phyloP scores from a whole-genome alignment of 2,329 filamentous ascomycete genomes.

The Fonsecaea pedrosoi region DNA sequence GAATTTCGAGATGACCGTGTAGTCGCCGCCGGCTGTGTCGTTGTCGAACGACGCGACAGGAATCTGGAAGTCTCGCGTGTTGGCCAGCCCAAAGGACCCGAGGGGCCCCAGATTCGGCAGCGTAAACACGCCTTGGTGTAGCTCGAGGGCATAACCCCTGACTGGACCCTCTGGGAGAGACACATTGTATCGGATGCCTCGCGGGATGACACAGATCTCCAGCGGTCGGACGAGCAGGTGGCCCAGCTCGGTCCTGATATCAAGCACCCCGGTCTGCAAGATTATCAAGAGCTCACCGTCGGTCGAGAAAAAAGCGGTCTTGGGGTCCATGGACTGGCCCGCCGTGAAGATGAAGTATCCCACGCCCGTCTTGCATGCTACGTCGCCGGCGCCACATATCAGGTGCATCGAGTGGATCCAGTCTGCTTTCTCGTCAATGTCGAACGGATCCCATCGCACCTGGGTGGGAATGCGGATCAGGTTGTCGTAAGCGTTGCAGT shows the following conservation, averaged over 20 bases:
- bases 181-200: conserved; percentile 76
- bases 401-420: conserved; percentile 73
- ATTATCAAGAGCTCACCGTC: conserved; percentile 81
- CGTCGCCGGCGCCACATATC: conserved; percentile 78
- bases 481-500: conserved; percentile 8
- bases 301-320: conserved; percentile 79
- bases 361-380: conserved; percentile 76
- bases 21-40: conserved; percentile 46
- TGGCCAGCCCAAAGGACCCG: conserved; percentile 74
- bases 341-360: conserved; percentile 82
- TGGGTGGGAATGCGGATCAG: conserved; percentile 71
- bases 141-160: conserved; percentile 75
- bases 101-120: conserved; percentile 76
- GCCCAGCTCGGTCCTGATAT: conserved; percentile 67
- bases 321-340: conserved; percentile 73
- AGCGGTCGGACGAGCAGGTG: conserved; percentile 74
- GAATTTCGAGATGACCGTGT: conserved; percentile 67
- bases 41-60: conserved; percentile 70
- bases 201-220: conserved; percentile 77
- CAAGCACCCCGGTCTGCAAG: conserved; percentile 73
- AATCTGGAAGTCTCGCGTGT: conserved; percentile 75
- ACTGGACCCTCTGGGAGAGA: conserved; percentile 66
- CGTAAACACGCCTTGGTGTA: conserved; percentile 73
- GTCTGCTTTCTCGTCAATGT: conserved; percentile 69
- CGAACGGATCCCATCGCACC: conserved; percentile 78